A percentile compares a stretch with the other conserved stretches of the same genome.
Evolutionary conservation across 2,329 filamentous ascomycete genomes (phyloP).

Genomic region (Aureobasidium sp.): DNA sequence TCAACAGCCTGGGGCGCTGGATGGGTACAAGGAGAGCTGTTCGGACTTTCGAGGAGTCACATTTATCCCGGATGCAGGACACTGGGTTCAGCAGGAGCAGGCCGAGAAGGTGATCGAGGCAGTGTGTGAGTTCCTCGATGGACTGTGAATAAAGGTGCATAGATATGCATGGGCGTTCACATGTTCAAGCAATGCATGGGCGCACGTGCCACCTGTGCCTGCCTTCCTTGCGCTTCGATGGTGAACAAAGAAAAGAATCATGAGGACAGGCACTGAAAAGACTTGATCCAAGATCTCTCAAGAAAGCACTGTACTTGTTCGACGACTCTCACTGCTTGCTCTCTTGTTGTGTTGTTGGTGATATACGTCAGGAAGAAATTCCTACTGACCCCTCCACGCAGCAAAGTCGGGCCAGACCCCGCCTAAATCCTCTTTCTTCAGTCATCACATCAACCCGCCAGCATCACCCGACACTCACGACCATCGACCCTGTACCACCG

Average conservation of each 20-base stretch:
- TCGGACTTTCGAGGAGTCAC: constrained; percentile 46
- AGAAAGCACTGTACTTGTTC: neutral
- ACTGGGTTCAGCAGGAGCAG: constrained; percentile 65
- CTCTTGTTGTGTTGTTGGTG: neutral
- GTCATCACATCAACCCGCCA: neutral
- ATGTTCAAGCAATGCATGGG: constrained; percentile 5
- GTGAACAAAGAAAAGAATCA: neutral
- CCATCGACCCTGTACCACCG: neutral
- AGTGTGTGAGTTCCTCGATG: constrained; percentile 38
- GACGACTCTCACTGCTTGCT: neutral
- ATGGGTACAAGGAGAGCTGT: constrained; percentile 48
- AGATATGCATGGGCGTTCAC: neutral
- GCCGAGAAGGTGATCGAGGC: constrained; percentile 47
- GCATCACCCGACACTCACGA: neutral
- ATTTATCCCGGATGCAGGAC: constrained; percentile 55
- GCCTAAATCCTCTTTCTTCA: constrained; percentile 10
- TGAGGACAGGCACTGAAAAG: neutral
- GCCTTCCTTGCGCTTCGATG: neutral
- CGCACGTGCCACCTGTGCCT: neutral
- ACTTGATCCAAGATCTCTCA: neutral
- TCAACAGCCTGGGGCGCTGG: constrained; percentile 58
- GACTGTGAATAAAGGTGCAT: neutral
- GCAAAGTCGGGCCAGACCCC: constrained; percentile 7
- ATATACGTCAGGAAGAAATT: constrained; percentile 1
- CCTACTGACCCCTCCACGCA: neutral